Evolutionary conservation across 805 yeast species (phyloP).

Genomic region (Suhomyces kilbournensis): DNA sequence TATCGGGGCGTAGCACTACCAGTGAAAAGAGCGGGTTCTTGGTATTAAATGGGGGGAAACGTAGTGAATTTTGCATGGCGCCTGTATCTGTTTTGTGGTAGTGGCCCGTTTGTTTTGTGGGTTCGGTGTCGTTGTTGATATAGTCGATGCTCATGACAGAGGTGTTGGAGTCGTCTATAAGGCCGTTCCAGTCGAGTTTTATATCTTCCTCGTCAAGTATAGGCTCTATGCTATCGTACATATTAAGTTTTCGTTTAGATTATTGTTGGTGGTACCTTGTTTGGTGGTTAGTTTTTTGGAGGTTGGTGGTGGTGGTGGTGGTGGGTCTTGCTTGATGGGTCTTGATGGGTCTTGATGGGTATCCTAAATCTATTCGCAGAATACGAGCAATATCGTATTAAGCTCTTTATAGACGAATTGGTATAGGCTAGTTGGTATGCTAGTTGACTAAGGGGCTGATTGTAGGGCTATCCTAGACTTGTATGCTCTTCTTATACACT

Average conservation of each 20-base stretch:
- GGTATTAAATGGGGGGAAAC: not conserved
- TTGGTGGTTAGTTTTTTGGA: no score
- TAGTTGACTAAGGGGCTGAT: not conserved
- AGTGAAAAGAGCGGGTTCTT: slow-evolving; percentile 1
- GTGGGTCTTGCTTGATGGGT: not conserved
- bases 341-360: not conserved
- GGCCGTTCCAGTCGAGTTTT: slow-evolving; percentile 17
- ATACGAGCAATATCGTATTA: not conserved
- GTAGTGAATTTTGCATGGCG: not conserved
- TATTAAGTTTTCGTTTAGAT: not conserved
- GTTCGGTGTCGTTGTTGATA: slow-evolving; percentile 3
- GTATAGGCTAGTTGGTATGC: not conserved
- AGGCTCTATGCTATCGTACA: not conserved
- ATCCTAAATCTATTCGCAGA: not conserved
- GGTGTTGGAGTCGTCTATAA: slow-evolving; percentile 8
- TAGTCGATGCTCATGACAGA: slow-evolving; percentile 2
- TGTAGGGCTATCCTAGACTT: not conserved
- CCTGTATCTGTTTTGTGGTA: not conserved
- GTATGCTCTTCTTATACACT: not conserved
- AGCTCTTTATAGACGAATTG: not conserved
- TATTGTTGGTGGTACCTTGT: not conserved
- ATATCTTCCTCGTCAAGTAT: slow-evolving; percentile 16
- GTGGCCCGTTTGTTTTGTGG: not conserved
- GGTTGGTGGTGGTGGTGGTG: not conserved
- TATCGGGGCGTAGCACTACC: not conserved